Conservation (phyloP, 2,329 filamentous ascomycete species). For the Elsinoe perseae region DNA sequence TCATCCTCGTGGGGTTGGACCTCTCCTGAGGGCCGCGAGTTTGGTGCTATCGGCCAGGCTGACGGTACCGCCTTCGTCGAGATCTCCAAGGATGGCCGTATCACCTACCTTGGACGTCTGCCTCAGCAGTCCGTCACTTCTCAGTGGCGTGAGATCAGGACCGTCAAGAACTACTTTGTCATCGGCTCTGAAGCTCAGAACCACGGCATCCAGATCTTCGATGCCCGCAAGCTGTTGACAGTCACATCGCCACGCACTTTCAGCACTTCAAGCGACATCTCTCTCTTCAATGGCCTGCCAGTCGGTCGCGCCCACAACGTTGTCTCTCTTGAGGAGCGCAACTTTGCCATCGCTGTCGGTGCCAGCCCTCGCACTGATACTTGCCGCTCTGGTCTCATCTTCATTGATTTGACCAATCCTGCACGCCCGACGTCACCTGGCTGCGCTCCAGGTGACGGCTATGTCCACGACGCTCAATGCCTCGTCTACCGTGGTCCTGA, state of each 20-base stretch:
- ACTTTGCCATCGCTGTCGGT: slow-evolving; percentile 40
- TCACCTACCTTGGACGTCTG: slow-evolving; percentile 48
- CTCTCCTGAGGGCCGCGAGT: slow-evolving; percentile 45
- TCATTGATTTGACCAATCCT: slow-evolving; percentile 47
- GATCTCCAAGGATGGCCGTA: slow-evolving; percentile 43
- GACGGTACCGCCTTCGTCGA: slow-evolving; percentile 51
- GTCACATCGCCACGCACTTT: slow-evolving; percentile 42
- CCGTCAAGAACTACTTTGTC: slow-evolving; percentile 37
- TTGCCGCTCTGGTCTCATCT: slow-evolving; percentile 47
- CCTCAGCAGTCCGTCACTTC: slow-evolving; percentile 42
- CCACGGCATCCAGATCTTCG: slow-evolving; percentile 57
- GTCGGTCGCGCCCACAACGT: slow-evolving; percentile 47
- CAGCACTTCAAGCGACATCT: slow-evolving; percentile 37
- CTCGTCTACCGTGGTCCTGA: slow-evolving; percentile 46
- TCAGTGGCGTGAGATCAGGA: slow-evolving; percentile 48
- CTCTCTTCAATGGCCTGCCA: slow-evolving; percentile 37
- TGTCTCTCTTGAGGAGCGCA: slow-evolving; percentile 44
- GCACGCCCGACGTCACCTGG: slow-evolving; percentile 44
- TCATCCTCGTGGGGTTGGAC: slow-evolving; percentile 50
- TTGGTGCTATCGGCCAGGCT: slow-evolving; percentile 47
- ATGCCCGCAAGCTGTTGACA: slow-evolving; percentile 50
- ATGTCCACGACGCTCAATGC: slow-evolving; percentile 52
- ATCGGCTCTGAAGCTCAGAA: slow-evolving; percentile 40
- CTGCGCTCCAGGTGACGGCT: slow-evolving; percentile 46
- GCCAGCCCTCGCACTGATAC: slow-evolving; percentile 36